Percentiles rank a stretch among this genome's conserved stretches.
phyloP scores from a whole-genome alignment of 768 basidiomycete species.

The Trametes cinnabarina region DNA sequence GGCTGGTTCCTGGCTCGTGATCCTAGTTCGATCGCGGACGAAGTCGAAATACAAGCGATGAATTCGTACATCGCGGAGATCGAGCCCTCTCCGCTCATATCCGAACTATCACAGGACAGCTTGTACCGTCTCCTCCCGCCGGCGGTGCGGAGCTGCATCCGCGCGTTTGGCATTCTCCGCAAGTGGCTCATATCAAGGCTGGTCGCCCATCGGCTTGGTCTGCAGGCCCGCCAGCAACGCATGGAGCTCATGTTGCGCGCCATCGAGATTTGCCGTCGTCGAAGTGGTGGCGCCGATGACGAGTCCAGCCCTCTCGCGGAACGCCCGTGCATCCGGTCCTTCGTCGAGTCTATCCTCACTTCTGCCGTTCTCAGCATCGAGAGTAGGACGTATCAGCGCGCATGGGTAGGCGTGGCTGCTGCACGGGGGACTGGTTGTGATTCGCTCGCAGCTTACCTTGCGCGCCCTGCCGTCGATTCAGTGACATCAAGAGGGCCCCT shows the following conservation, averaged over 20 bases:
- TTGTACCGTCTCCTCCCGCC: conserved; percentile 76
- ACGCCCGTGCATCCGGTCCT: conserved; percentile 69
- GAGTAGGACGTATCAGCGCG: conserved; percentile 72
- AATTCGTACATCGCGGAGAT: conserved; percentile 71
- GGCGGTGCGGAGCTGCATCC: conserved; percentile 69
- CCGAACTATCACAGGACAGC: conserved; percentile 66
- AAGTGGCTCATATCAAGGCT: conserved; percentile 78
- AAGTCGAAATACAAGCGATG: conserved; percentile 76
- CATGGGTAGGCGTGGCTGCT: conserved; percentile 74
- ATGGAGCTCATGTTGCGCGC: conserved; percentile 72
- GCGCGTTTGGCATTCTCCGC: conserved; percentile 72
- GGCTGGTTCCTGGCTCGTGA: conserved; percentile 76
- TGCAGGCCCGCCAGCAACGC: conserved; percentile 61
- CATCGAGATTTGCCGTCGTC: conserved; percentile 69
- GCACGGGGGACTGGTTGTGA: conserved; percentile 62
- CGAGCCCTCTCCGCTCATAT: conserved; percentile 68
- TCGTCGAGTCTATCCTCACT: conserved; percentile 72
- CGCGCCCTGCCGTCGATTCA: conserved; percentile 46
- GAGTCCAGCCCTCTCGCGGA: conserved; percentile 43
- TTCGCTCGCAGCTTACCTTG: conserved; percentile 54
- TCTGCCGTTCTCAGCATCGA: conserved; percentile 79
- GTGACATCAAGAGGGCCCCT: conserved; percentile 49
- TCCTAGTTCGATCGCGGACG: conserved; percentile 50
- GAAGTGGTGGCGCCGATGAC: conserved; percentile 44
- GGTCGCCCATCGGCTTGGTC: conserved; percentile 60